These are phyloP conservation scores for Meyerozyma athensensis DNA, from an alignment of 1,139 yeast genomes.

Conservation along the genomic window DNA sequence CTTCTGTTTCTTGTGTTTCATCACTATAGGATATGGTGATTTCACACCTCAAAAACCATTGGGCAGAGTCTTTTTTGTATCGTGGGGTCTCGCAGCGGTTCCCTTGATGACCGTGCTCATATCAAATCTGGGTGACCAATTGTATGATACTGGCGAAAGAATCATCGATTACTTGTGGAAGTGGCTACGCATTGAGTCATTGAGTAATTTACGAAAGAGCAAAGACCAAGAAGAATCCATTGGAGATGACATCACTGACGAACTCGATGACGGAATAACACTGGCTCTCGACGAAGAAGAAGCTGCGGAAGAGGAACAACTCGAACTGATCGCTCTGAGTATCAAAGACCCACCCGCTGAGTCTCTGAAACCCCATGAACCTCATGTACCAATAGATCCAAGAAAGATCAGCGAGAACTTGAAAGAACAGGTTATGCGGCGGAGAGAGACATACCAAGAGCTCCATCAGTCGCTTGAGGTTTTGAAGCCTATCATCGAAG, in stretches of 20 bases:
- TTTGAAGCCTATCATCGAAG: slow-evolving; percentile 27
- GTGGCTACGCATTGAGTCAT: slow-evolving; percentile 6
- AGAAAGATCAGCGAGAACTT: not conserved
- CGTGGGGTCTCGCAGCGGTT: slow-evolving; percentile 78
- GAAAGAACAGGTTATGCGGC: not conserved
- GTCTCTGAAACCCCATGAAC: not conserved
- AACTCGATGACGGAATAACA: slow-evolving; percentile 3
- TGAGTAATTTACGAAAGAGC: slow-evolving; percentile 4
- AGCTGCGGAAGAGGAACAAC: slow-evolving; percentile 9
- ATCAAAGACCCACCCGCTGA: not conserved
- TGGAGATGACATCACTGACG: not conserved
- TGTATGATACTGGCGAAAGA: slow-evolving; percentile 33
- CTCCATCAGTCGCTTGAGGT: slow-evolving; percentile 17
- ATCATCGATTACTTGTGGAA: slow-evolving; percentile 13
- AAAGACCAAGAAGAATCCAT: slow-evolving; percentile 8
- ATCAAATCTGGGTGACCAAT: slow-evolving; percentile 63
- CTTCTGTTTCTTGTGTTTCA: slow-evolving; percentile 67
- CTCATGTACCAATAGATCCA: not conserved
- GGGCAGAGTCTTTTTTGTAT: slow-evolving; percentile 67
- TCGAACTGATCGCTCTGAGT: slow-evolving; percentile 3
- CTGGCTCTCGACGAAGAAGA: slow-evolving; percentile 1
- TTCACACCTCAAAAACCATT: slow-evolving; percentile 56
- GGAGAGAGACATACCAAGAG: slow-evolving; percentile 11
- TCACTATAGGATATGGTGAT: slow-evolving; percentile 86
- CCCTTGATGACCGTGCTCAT: slow-evolving; percentile 83